Evolutionary conservation across 805 yeast genomes (phyloP).

Genomic region (Teunomyces barrocoloradensis): DNA sequence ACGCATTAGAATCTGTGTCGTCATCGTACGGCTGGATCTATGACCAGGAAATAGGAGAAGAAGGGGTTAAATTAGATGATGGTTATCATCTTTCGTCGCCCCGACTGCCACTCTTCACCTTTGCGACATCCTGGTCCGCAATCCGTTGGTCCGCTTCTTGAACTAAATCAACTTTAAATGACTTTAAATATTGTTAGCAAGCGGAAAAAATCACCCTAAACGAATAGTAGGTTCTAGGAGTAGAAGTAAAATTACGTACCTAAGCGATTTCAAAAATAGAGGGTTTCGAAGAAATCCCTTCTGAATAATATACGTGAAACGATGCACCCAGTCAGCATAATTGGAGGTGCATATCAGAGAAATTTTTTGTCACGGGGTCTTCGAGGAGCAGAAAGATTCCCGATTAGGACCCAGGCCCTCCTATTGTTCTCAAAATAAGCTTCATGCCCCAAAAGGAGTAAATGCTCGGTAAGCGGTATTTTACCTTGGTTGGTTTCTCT

Average conservation of each 20-base stretch:
- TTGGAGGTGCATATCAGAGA: neutral
- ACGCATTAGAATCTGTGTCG: neutral
- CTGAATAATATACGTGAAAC: neutral
- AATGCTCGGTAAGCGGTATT: neutral
- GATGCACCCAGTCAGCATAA: slow-evolving; percentile 3
- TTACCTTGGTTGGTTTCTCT: neutral
- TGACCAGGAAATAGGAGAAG: neutral
- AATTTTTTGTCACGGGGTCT: neutral
- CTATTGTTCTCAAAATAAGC: neutral
- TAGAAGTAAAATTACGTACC: neutral
- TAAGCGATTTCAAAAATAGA: neutral
- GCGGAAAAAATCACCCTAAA: neutral
- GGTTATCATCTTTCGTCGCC: neutral
- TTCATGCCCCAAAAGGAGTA: neutral
- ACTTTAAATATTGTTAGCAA: neutral
- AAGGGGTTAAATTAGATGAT: neutral
- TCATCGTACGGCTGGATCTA: neutral
- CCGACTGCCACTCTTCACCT: neutral
- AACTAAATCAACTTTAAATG: neutral
- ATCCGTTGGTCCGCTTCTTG: neutral
- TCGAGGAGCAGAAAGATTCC: neutral
- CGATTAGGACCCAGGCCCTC: neutral
- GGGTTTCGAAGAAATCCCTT: neutral
- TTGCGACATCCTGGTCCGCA: neutral
- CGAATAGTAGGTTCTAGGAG: neutral